Conservation (phyloP, 768 basidiomycete genomes). For the Infundibulicybe gibba region DNA sequence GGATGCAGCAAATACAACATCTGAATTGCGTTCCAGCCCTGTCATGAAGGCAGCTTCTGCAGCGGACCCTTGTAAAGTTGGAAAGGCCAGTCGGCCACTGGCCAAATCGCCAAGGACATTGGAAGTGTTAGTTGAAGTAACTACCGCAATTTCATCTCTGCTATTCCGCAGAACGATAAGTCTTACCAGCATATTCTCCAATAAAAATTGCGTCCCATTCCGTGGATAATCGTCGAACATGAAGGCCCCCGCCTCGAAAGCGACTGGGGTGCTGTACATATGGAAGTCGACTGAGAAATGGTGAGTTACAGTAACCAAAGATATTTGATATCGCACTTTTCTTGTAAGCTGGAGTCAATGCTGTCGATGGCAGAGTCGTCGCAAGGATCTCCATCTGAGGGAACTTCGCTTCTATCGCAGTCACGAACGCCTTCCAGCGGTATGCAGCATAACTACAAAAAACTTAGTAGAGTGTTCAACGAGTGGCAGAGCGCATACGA, state of each 20-base stretch:
- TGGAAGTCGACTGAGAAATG: slow-evolving; percentile 45
- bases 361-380: slow-evolving; percentile 36
- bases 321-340: slow-evolving; percentile 15
- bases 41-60: slow-evolving; percentile 64
- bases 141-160: slow-evolving; percentile 4
- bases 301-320: neutral
- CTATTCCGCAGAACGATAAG: slow-evolving; percentile 12
- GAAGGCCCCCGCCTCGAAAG: slow-evolving; percentile 45
- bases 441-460: slow-evolving; percentile 39
- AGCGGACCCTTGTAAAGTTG: slow-evolving; percentile 32
- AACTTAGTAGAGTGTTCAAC: slow-evolving; percentile 20
- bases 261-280: slow-evolving; percentile 43
- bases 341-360: slow-evolving; percentile 41
- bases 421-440: slow-evolving; percentile 16
- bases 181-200: slow-evolving; percentile 48
- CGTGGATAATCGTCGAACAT: slow-evolving; percentile 51
- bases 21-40: slow-evolving; percentile 53
- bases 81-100: slow-evolving; percentile 25
- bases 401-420: slow-evolving; percentile 16
- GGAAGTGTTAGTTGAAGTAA: slow-evolving; percentile 27
- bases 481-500: slow-evolving; percentile 13
- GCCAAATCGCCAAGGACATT: slow-evolving; percentile 23
- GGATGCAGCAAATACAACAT: slow-evolving; percentile 53
- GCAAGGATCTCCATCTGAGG: slow-evolving; percentile 42
- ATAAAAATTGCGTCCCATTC: slow-evolving; percentile 52